Base-by-base conservation (phyloP, 2,329 filamentous ascomycete genomes). In the Pseudogymnoascus sp. region DNA sequence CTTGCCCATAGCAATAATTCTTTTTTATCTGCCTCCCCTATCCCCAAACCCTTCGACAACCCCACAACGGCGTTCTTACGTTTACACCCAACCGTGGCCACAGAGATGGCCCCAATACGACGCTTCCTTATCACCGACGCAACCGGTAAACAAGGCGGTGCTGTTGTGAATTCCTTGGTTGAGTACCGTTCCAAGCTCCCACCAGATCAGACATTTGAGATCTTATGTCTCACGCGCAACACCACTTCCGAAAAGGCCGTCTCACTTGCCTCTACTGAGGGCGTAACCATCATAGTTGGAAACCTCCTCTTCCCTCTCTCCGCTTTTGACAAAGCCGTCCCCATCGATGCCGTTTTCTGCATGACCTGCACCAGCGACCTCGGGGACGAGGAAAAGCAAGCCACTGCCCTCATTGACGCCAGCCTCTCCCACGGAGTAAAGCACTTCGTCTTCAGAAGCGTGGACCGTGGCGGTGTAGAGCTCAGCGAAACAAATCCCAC, bases 381-480 rank as follows among this genome's bases (percentile, higher is more conserved):
- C 40, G 77, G 75, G 8, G 70, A 69, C 61, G 83, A 86, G 72
- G 77, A 81, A 66, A 64, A 68, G 6, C 84, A 89, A 72, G 86
- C 85, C 62, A 85, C 80, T 42, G 77, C 74, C 0, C 74, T 89
- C 6, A 77, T 88, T 63, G 81, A 87, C 64, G 81, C 79, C n/a
- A 77, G 82, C 2, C 70, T 88, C 64, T 78, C 79, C 26, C 73
- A 81, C 26, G 77, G 78, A 11, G 82, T 88, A 40, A 76, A 79
- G 64, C 80, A 85, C 69, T 86, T 89, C 68, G 80, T 89, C 51
- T 89, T 87, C 74, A 82, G 79, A 31, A 83, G 80, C 62, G 83
- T 87, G 26, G 86, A 89, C 66, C 83, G 86, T 40, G 84, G 85
- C 47, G 84, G 85, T 54, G 73, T 75, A 21, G 73, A 73, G 2